phyloP scores from a whole-genome alignment of 2,329 filamentous ascomycete species.

The Phialocephala sp. region DNA sequence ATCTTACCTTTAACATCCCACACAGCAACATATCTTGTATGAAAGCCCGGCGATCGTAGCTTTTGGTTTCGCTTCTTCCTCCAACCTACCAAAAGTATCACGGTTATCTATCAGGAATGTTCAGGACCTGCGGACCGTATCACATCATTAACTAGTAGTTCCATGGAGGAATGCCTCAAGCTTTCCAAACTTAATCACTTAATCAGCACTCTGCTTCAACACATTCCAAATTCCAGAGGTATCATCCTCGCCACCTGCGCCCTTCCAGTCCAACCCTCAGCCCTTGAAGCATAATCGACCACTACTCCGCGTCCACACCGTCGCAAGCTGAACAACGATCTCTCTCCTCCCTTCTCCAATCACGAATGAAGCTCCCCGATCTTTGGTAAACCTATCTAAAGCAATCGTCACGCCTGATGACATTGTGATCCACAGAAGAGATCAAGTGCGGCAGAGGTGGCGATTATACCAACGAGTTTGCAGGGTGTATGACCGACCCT shows the following conservation, averaged over 20 bases:
- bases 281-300: conserved; percentile 33
- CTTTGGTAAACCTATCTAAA: conserved; percentile 49
- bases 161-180: conserved; percentile 3
- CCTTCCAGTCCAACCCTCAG: conserved; percentile 3
- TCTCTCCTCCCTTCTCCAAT: conserved; percentile 36
- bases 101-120: too few relatives aligned
- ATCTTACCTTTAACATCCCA: not conserved
- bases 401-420: conserved; percentile 44
- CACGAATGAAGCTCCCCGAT: conserved; percentile 26
- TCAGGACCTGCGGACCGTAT: not conserved
- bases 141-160: not conserved
- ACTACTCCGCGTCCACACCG: conserved; percentile 47
- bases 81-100: not conserved
- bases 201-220: conserved; percentile 19
- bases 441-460: conserved; percentile 46
- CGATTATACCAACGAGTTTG: conserved; percentile 48
- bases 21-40: not conserved
- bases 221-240: conserved; percentile 7
- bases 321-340: conserved; percentile 49
- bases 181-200: conserved; percentile 13
- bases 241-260: conserved; percentile 6
- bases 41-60: not conserved
- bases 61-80: not conserved
- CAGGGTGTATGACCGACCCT: conserved; percentile 52
- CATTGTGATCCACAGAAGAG: conserved; percentile 45